These are phyloP conservation scores for Aspergillus steynii DNA, from an alignment of 495 filamentous ascomycete species.

Conservation along the genomic window DNA sequence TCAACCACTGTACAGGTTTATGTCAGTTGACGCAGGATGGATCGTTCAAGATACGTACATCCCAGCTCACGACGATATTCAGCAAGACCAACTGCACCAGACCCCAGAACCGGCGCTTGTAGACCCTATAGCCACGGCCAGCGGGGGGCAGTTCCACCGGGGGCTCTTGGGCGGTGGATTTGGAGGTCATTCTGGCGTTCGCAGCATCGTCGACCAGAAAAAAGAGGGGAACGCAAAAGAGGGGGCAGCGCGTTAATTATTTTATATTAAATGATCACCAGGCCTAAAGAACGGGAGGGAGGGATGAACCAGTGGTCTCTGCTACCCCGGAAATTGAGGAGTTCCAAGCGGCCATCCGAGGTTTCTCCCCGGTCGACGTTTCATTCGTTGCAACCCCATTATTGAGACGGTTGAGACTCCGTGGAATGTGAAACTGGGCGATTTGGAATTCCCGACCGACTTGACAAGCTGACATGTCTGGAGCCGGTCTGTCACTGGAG, in stretches of 20 bases:
- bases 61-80: slow-evolving; percentile 94
- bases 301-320: not conserved
- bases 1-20: slow-evolving; percentile 69
- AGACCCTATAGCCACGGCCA: slow-evolving; percentile 65
- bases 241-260: not conserved
- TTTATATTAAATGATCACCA: not conserved
- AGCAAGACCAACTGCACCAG: slow-evolving; percentile 78
- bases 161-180: not conserved
- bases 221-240: not conserved
- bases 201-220: not conserved
- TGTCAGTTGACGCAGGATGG: not conserved
- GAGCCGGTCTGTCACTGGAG: not conserved
- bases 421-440: too few relatives aligned
- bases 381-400: not conserved
- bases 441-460: too few relatives aligned
- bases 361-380: not conserved
- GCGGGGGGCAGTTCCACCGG: slow-evolving; percentile 20
- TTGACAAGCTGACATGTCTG: not conserved
- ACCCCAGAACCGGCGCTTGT: slow-evolving; percentile 89
- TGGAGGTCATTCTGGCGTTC: slow-evolving; percentile 1
- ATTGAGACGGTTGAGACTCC: not conserved
- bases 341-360: not conserved
- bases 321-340: not conserved
- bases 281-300: too few relatives aligned
- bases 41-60: slow-evolving; percentile 59